Evolutionary conservation across 176 grass and related monocot genomes (phyloP), one percentile per base, ranked within the genome.

Genomic region (Saccharum spontaneum): DNA sequence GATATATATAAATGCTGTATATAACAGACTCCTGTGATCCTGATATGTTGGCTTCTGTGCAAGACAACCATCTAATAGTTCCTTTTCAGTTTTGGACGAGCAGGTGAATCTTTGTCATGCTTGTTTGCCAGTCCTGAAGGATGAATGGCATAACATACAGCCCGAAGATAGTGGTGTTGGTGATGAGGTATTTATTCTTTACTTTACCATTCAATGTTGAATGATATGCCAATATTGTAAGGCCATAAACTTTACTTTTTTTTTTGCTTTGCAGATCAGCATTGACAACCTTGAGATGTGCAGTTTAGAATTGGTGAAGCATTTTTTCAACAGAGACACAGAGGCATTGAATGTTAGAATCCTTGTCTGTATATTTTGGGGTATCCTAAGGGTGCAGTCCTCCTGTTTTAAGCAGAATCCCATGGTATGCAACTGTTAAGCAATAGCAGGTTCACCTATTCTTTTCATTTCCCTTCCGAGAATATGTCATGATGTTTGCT

Each of bases 321-420:
- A 87, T 81, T 80, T 94, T 71, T 90, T 91, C 74, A 92, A 57
- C 84, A 83, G 64, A 75, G 89, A 95, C 24, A 48, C 88, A 75
- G 89, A 90, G 40, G 69, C 84, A 80, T 87, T 95, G 48, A 95
- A 98, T 93, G 66, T 67, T 73, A 90, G 83, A 87, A 74, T 91
- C 78, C 48, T 98, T 77, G 77, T 90, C 76, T 95, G 87, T 79
- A 90, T 95, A 87, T 98, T 95, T 82, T 95, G 96, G 93, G 89
- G 71, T 63, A 23, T 98, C 24, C 84, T 98, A 69, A 94, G 84
- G 84, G 82, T 88, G 59, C 87, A 79, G 37, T 80, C 79, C 50
- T 90, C 68, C 52, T 83, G 61, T 78, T 76, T 77, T 90, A 89
- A 84, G 26, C 73, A 84, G 57, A 76, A 82, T 83, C 70, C 75